A percentile compares a stretch with the other conserved stretches of the same genome.
Conservation (phyloP, 768 basidiomycete genomes). For the Pulveroboletus sp. region DNA sequence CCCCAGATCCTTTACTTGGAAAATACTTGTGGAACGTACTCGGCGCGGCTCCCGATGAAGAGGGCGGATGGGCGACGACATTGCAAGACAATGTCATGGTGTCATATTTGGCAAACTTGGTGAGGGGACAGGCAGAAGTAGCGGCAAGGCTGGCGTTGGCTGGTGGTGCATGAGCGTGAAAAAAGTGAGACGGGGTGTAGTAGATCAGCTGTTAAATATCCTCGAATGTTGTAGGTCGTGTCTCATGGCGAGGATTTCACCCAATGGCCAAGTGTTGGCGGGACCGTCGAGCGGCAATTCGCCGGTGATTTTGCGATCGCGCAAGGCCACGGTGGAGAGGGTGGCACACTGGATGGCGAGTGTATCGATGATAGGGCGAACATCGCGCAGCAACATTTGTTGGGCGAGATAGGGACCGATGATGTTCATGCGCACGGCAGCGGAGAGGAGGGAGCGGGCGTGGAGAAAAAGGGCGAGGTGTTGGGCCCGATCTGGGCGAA, state of each 20-base stretch:
- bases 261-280: constrained; percentile 92
- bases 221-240: constrained; percentile 95
- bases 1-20: constrained; percentile 83
- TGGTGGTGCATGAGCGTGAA: constrained; percentile 27
- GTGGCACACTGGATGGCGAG: constrained; percentile 44
- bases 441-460: constrained; percentile 83
- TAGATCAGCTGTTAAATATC: constrained; percentile 83
- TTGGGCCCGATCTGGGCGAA: constrained; percentile 63
- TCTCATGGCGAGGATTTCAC: constrained; percentile 83
- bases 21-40: constrained; percentile 89
- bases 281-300: constrained; percentile 49
- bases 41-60: constrained; percentile 67
- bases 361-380: constrained; percentile 60
- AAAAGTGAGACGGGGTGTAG: neutral
- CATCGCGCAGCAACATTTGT: constrained; percentile 72
- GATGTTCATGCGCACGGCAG: constrained; percentile 86
- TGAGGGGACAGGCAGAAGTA: constrained; percentile 90
- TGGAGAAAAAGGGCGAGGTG: constrained; percentile 93
- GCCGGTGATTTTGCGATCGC: constrained; percentile 10
- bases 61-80: constrained; percentile 69
- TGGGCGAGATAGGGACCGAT: constrained; percentile 93
- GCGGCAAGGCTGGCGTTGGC: constrained; percentile 82
- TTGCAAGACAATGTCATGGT: constrained; percentile 93
- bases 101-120: constrained; percentile 89
- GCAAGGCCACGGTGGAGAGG: constrained; percentile 46